These are phyloP conservation scores for Phytophthora pinifolia DNA, from an alignment of 352 stramenopile genomes.

Conservation along the genomic window DNA sequence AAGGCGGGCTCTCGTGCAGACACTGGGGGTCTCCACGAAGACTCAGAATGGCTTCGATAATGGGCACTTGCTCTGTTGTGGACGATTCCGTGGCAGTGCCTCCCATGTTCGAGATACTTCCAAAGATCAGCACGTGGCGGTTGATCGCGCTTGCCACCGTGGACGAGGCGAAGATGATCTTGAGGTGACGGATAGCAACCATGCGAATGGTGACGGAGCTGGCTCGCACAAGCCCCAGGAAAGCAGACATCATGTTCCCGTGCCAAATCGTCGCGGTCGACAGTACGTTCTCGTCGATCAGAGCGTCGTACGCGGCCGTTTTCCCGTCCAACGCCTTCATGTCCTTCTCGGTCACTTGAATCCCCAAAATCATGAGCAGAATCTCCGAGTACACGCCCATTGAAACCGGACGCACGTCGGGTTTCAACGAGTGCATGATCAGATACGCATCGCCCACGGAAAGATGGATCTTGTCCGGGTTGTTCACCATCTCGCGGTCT, in stretches of 20 bases:
- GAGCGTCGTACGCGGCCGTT: slow-evolving; percentile 44
- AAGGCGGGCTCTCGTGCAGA: slow-evolving; percentile 25
- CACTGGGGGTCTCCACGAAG: slow-evolving; percentile 50
- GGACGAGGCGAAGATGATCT: slow-evolving; percentile 64
- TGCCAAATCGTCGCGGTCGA: slow-evolving; percentile 59
- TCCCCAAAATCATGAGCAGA: slow-evolving; percentile 69
- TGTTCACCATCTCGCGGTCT: slow-evolving; percentile 66
- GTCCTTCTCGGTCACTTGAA: slow-evolving; percentile 63
- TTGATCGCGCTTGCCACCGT: slow-evolving; percentile 73
- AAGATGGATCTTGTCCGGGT: slow-evolving; percentile 71
- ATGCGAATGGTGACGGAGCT: slow-evolving; percentile 64
- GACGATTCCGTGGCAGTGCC: slow-evolving; percentile 72
- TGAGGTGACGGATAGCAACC: slow-evolving; percentile 60
- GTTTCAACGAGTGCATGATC: slow-evolving; percentile 80
- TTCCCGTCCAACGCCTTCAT: slow-evolving; percentile 51
- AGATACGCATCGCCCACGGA: slow-evolving; percentile 78
- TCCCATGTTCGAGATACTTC: slow-evolving; percentile 68
- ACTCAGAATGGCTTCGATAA: slow-evolving; percentile 77
- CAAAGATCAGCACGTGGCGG: slow-evolving; percentile 75
- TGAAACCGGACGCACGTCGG: slow-evolving; percentile 57
- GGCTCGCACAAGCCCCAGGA: slow-evolving; percentile 53
- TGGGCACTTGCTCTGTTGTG: slow-evolving; percentile 73
- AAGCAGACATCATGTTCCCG: slow-evolving; percentile 67
- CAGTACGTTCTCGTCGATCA: slow-evolving; percentile 62
- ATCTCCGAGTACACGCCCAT: slow-evolving; percentile 85